Evolutionary conservation across 2,329 filamentous ascomycete genomes (phyloP).

Genomic region (Diaporthe batatas): DNA sequence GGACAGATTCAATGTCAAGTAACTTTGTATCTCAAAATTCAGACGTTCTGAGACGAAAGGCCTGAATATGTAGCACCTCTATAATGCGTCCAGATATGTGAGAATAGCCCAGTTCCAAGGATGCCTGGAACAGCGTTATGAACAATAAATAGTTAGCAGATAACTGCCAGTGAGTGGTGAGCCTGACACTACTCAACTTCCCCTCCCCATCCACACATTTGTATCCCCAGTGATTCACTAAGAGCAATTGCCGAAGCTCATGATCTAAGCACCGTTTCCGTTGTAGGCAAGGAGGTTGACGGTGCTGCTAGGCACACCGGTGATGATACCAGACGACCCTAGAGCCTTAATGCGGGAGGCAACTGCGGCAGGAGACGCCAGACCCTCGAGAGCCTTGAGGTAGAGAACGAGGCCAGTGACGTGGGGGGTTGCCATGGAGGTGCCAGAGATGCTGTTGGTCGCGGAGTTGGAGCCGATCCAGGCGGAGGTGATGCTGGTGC

Average conservation of each 20-base stretch:
- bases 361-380: constrained; percentile 19
- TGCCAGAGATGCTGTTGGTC: constrained; percentile 65
- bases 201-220: background rate
- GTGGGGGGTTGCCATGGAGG: constrained; percentile 73
- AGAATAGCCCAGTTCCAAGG: background rate
- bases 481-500: constrained; percentile 57
- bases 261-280: constrained; percentile 33
- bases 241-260: no score
- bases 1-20: background rate
- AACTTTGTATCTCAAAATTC: background rate
- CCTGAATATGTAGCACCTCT: background rate
- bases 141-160: background rate
- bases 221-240: background rate
- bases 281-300: constrained; percentile 35
- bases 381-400: constrained; percentile 34
- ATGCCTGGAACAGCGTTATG: background rate
- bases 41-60: background rate
- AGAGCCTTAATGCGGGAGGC: constrained; percentile 34
- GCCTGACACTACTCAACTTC: background rate
- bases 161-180: background rate
- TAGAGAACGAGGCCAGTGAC: constrained; percentile 66
- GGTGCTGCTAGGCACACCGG: constrained; percentile 30
- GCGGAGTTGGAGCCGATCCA: constrained; percentile 55
- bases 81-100: background rate
- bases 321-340: constrained; percentile 22